Evolutionary conservation across 2,329 filamentous ascomycete genomes (phyloP).

Genomic region (Epicoccum sorghinum): DNA sequence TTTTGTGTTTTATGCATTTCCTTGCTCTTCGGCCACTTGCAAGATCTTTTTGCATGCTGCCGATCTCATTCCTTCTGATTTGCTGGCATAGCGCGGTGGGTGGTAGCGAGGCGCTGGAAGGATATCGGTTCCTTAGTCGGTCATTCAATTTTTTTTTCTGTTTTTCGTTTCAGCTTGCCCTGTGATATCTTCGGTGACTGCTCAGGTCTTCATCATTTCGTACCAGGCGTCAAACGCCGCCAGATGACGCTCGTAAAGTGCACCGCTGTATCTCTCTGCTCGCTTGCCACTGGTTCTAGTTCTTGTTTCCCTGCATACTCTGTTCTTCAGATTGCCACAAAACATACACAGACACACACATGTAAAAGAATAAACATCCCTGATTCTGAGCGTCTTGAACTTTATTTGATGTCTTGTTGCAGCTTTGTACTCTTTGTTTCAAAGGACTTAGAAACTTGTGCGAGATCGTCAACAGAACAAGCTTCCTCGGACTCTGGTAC

Average conservation of each 20-base stretch:
- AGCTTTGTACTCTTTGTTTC: neutral
- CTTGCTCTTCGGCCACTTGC: slow-evolving; percentile 3
- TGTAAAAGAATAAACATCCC: slow-evolving; percentile 11
- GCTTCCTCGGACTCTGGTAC: too few species aligned
- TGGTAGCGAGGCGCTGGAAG: slow-evolving; percentile 20
- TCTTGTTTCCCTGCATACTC: slow-evolving; percentile 3
- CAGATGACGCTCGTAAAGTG: neutral
- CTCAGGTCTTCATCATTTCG: neutral
- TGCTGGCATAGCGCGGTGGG: slow-evolving; percentile 21
- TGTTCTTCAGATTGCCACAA: slow-evolving; percentile 10
- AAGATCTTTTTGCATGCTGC: slow-evolving; percentile 10
- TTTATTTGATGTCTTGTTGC: neutral
- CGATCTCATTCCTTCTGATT: slow-evolving; percentile 14
- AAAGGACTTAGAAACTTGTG: too few species aligned
- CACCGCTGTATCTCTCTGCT: slow-evolving; percentile 7
- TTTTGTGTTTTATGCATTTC: slow-evolving; percentile 9
- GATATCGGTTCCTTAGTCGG: slow-evolving; percentile 17
- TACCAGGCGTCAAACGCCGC: too few species aligned
- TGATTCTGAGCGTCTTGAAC: too few species aligned
- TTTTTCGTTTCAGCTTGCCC: slow-evolving; percentile 10
- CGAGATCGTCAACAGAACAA: too few species aligned
- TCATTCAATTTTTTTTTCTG: slow-evolving; percentile 15
- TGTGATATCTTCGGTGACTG: slow-evolving; percentile 13
- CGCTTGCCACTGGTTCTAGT: slow-evolving; percentile 3
- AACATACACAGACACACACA: slow-evolving; percentile 4